Evolutionary conservation across 2,329 filamentous ascomycete species (phyloP).

Genomic region (Tympanopsis confertula): DNA sequence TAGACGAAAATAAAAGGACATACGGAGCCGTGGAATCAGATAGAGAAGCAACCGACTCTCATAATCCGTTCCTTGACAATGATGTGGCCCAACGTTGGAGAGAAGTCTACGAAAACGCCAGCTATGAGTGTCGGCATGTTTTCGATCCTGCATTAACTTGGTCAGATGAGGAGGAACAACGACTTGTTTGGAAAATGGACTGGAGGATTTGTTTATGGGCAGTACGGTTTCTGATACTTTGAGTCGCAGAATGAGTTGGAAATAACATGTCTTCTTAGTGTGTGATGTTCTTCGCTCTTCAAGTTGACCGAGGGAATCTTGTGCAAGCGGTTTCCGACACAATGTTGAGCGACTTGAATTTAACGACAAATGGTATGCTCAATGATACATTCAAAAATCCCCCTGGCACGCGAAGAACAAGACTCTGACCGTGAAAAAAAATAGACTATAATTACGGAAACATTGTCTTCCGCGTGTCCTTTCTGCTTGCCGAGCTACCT

Average conservation of each 20-base stretch:
- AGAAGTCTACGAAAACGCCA: no score
- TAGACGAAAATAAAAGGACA: no score
- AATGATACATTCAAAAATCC: constrained; percentile 18
- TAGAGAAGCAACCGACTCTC: no score
- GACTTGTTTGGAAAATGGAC: no score
- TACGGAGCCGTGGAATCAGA: no score
- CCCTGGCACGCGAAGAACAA: constrained; percentile 18
- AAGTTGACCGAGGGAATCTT: constrained; percentile 53
- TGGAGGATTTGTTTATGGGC: no score
- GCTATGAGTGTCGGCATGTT: constrained; percentile 27
- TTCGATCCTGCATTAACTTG: constrained; percentile 23
- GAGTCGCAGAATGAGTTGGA: no score
- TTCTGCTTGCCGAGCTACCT: constrained; percentile 43
- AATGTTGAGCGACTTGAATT: constrained; percentile 38
- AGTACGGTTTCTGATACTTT: no score
- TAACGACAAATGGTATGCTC: constrained; percentile 41
- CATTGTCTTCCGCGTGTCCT: constrained; percentile 41
- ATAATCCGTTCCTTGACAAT: no score
- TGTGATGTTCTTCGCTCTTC: constrained; percentile 53
- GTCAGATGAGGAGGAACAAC: no score
- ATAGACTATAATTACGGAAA: constrained; percentile 25
- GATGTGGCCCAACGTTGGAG: no score
- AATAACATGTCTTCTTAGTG: no score
- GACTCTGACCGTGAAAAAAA: constrained; percentile 7
- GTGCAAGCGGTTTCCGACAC: constrained; percentile 50